Base-by-base conservation (phyloP, 1,139 yeast genomes). In the Scheffersomyces titani region DNA sequence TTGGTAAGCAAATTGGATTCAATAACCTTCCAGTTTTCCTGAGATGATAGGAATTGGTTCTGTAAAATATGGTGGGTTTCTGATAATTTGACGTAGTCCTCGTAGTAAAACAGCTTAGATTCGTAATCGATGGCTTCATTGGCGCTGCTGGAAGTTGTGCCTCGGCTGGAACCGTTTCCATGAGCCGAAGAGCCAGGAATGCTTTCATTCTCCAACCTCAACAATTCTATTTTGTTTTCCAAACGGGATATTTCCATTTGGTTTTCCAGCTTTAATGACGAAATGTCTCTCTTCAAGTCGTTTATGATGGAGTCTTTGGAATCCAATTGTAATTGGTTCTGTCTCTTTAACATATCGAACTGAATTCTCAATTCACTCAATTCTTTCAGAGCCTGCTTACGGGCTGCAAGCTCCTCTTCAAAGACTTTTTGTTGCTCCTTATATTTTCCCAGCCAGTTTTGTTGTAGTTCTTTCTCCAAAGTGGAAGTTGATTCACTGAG, bases 1-100 rank as follows among this genome's bases (percentile, higher is more conserved):
- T 84, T 83, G 18, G 71, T 66, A 52, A 80, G 74, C 55, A 88
- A 70, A 45, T 80, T 78, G 36, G 83, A 73, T 65, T 89, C 93
- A 47, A 87, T 81, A 16, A 81, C 75, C 54, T 84, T 81, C 92
- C 92, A 89, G 65, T 84, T 86, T 55, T 84, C 87, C 54, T 84
- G 84, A 0, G 92, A 89, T 21, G 86, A 80, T 6, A 87, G 76
- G 65, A 87, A 88, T 64, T 88, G 92, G 11, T 83, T 77, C 64
- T 89, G 93, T 24, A 90, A 68, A 18, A 80, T 76, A 55, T 86
- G 89, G 59, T 77, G 81, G 18, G 72, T 66, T 20, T 70, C 72
- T 4, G 75, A 71, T 22, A 77, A 63, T 58, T 84, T 78, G 52
- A 82, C 68, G 56, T 75, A 83, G 36, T 74, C 82, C 3, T 67